phyloP scores from a whole-genome alignment of 139 green algal genomes.

The Volvox africanus region DNA sequence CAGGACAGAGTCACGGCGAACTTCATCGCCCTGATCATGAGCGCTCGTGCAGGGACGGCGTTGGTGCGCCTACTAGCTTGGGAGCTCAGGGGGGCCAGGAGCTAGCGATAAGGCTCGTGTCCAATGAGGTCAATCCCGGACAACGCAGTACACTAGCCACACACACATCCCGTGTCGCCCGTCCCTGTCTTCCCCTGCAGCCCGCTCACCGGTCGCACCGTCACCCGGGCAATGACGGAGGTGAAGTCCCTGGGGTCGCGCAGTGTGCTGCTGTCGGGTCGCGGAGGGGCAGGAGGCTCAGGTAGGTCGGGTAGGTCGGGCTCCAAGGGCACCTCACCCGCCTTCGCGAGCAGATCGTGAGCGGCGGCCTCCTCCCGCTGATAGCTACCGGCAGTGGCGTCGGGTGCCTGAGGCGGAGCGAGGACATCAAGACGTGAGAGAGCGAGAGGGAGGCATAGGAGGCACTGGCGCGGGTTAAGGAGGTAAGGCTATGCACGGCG shows the following conservation, averaged over 20 bases:
- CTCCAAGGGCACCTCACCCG: conserved; percentile 19
- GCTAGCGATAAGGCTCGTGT: too few relatives aligned
- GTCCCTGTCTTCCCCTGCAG: background rate
- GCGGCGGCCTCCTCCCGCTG: conserved; percentile 31
- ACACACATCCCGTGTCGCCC: background rate
- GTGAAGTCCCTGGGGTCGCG: background rate
- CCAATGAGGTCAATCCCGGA: too few relatives aligned
- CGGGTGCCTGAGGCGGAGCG: conserved; percentile 8
- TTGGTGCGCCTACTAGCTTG: too few relatives aligned
- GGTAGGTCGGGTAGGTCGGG: background rate
- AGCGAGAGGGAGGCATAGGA: background rate
- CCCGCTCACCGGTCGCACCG: background rate
- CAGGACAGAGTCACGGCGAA: too few relatives aligned
- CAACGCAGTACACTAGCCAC: background rate
- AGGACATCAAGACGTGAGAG: background rate
- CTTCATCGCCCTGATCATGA: too few relatives aligned
- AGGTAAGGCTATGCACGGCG: too few relatives aligned
- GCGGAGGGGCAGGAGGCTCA: background rate
- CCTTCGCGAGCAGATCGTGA: background rate
- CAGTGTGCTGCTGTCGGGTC: conserved; percentile 3
- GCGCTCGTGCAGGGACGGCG: too few relatives aligned
- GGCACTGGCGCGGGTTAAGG: background rate
- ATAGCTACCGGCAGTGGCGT: conserved; percentile 38
- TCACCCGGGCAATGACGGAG: background rate
- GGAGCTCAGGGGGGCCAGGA: too few relatives aligned